Base-by-base conservation (phyloP, 306 rosid species). In the Rosa rugosa region DNA sequence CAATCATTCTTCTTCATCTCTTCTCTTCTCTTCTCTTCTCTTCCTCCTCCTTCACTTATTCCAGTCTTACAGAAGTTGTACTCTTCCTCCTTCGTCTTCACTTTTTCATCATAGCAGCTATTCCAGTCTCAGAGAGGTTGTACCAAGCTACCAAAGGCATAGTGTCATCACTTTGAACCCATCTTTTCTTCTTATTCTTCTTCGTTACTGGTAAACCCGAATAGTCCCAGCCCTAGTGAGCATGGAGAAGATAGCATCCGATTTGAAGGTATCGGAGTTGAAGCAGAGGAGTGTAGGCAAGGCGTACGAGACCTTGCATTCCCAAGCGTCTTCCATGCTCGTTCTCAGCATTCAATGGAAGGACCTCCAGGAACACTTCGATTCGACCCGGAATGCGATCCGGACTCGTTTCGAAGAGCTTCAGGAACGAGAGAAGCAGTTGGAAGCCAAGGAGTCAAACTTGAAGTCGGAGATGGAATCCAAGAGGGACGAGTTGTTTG, bases 341-440 rank as follows among this genome's bases (percentile, higher is more conserved):
- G 22, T 78, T 41, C 59, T 87, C 23, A 63, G 79, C 23, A 65
- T 85, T 1, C 86, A 87, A 40, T 83, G 91, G 91, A 82, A 85
- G 67, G 91, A 89, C 23, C 80, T 89, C 51, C 85, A 87, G 75
- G 81, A 72, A 31, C 89, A 87, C 64, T 87, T 87, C 6, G 88
- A 85, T n/a, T 82, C 84, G 17, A 51, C 72, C 4, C 71, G 78
- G 22, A 80, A 73, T 18, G 45, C 53, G 49, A 49, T 87, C 4
- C 76, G 12, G 8, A 53, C 60, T 10, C 71, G 47, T 27, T 71
- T 53, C 9, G 36, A 41, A n/a, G 41, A 36, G 11, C n/a, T 79
- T 54, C 50, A n/a, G n/a, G 22, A 9, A 5, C 69, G 44, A n/a
- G 80, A 59, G 56, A 27, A 51, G 72, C 47, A 17, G 3, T 49